phyloP scores from a whole-genome alignment of 148 eudicot genomes.

The Agrostemma githago region DNA sequence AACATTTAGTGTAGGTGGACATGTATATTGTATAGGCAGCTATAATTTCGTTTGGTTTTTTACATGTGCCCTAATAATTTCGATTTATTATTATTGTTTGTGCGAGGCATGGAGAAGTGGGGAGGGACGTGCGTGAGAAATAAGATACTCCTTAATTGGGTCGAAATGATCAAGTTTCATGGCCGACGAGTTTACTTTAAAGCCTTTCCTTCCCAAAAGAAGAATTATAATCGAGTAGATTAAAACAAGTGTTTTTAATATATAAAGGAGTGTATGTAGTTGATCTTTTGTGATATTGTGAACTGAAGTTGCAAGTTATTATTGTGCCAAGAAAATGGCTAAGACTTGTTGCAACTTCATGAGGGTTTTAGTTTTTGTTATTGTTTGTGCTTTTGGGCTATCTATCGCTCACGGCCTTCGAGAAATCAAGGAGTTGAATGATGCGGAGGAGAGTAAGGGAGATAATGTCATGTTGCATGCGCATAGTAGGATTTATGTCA shows the following conservation, averaged over 20 bases:
- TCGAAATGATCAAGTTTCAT: neutral
- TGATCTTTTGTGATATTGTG: neutral
- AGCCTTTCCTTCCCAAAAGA: neutral
- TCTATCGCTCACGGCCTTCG: slow-evolving; percentile 7
- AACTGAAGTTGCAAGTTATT: neutral
- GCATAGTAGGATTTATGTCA: neutral
- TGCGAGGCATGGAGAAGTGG: neutral
- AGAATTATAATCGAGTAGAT: neutral
- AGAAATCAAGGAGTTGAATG: neutral
- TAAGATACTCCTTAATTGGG: too few relatives aligned
- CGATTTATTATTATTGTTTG: too few relatives aligned
- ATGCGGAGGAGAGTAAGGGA: neutral
- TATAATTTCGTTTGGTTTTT: too few relatives aligned
- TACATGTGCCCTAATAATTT: too few relatives aligned
- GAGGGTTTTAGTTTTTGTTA: neutral
- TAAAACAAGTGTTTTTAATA: neutral
- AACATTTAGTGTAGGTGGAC: too few relatives aligned
- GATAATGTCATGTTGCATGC: neutral
- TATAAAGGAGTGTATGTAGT: neutral
- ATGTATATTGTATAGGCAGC: too few relatives aligned
- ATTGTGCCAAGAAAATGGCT: too few relatives aligned
- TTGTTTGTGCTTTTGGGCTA: neutral
- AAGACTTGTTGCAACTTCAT: neutral
- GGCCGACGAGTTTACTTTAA: neutral
- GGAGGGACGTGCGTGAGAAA: slow-evolving; percentile 1